phyloP scores from a whole-genome alignment of 176 grass and related monocot genomes.

The Cenchrus americanus region DNA sequence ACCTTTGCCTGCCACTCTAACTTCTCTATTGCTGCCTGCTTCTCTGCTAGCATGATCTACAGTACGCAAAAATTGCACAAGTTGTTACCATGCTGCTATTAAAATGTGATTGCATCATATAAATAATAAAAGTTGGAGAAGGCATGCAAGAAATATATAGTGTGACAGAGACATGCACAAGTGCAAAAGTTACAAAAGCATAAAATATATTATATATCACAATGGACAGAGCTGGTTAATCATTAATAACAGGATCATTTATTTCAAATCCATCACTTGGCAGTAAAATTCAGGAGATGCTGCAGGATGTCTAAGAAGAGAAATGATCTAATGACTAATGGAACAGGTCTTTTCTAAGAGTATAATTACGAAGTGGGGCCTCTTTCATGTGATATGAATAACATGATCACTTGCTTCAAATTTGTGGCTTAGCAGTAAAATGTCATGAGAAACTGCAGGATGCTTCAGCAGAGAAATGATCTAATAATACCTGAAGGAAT shows the following conservation, averaged over 20 bases:
- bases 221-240: neutral
- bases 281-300: neutral
- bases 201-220: conserved; percentile 1
- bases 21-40: conserved; percentile 85
- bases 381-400: neutral
- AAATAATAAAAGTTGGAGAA: neutral
- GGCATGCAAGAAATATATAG: neutral
- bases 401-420: neutral
- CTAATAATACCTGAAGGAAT: neutral
- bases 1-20: conserved; percentile 89
- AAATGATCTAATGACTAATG: neutral
- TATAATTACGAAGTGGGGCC: neutral
- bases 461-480: neutral
- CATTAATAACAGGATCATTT: neutral
- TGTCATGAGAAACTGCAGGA: neutral
- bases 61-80: conserved; percentile 10
- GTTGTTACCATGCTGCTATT: neutral
- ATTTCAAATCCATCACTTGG: neutral
- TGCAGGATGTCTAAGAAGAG: neutral
- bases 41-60: conserved; percentile 91
- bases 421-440: neutral
- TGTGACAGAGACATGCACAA: neutral
- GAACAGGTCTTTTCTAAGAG: conserved; percentile 11
- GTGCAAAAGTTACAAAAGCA: conserved; percentile 14
- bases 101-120: neutral